phyloP scores from a whole-genome alignment of 345 rosid genomes.

The Gossypium mustelinum region DNA sequence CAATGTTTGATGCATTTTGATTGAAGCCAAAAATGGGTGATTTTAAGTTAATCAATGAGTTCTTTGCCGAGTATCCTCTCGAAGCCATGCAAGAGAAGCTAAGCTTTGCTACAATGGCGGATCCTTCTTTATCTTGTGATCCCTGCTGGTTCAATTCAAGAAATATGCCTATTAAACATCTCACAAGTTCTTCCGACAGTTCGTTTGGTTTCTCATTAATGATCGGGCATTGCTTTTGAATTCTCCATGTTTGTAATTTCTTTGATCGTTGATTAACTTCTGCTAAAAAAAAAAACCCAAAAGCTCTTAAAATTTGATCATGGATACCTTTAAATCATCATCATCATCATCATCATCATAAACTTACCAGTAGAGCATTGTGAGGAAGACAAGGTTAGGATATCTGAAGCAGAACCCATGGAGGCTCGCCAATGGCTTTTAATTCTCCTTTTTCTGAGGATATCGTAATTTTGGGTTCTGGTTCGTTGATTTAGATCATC shows the following conservation, averaged over 20 bases:
- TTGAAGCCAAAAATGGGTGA: constrained; percentile 23
- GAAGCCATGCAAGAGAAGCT: constrained; percentile 44
- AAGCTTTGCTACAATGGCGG: constrained; percentile 49
- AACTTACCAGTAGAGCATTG: constrained; percentile 41
- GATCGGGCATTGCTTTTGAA: constrained; percentile 30
- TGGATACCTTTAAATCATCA: background rate
- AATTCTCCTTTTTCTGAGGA: constrained; percentile 31
- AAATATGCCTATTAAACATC: constrained; percentile 62
- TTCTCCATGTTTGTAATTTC: constrained; percentile 33
- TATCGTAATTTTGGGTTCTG: constrained; percentile 48
- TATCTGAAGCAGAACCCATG: constrained; percentile 52
- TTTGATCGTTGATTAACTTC: constrained; percentile 41
- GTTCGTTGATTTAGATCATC: constrained; percentile 38
- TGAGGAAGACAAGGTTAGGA: constrained; percentile 42
- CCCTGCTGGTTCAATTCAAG: constrained; percentile 54
- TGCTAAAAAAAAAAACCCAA: constrained; percentile 14
- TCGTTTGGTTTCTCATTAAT: constrained; percentile 51
- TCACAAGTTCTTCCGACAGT: constrained; percentile 69
- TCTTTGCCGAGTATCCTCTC: constrained; percentile 36
- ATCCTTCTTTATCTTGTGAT: constrained; percentile 35
- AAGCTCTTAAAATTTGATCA: background rate
- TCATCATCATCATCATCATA: too few relatives aligned
- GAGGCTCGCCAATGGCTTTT: constrained; percentile 56
- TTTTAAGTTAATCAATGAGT: constrained; percentile 31
- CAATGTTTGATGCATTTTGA: constrained; percentile 46